These are phyloP conservation scores for Gyromitra esculenta DNA, from an alignment of 2,329 filamentous ascomycete species.

Conservation along the genomic window DNA sequence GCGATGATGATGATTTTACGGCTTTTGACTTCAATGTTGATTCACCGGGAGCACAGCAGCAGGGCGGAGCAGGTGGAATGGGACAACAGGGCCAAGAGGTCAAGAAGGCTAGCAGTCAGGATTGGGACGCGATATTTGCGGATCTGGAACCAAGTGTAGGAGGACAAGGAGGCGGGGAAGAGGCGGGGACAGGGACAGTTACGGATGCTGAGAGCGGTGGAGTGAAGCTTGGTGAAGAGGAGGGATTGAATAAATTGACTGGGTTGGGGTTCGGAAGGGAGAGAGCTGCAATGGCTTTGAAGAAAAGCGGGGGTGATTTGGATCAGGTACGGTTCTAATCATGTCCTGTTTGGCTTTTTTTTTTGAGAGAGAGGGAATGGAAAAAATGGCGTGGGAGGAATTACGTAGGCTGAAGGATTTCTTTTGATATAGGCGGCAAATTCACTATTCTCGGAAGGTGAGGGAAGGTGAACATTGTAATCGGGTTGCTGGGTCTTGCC, in stretches of 20 bases:
- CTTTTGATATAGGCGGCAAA: constrained; percentile 43
- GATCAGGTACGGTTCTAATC: constrained; percentile 48
- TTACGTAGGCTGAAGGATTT: constrained; percentile 21
- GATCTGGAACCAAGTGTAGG: constrained; percentile 25
- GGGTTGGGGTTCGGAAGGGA: constrained; percentile 55
- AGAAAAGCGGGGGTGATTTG: constrained; percentile 53
- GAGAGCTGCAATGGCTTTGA: constrained; percentile 54
- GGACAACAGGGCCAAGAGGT: constrained; percentile 57
- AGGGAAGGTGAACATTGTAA: constrained; percentile 24
- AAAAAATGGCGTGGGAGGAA: not conserved
- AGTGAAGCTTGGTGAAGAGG: constrained; percentile 27
- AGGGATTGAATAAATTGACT: constrained; percentile 53
- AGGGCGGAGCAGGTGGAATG: not conserved
- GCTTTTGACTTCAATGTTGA: constrained; percentile 65
- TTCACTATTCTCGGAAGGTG: constrained; percentile 41
- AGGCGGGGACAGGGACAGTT: constrained; percentile 14
- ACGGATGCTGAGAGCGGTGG: constrained; percentile 26
- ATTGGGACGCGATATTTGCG: constrained; percentile 96
- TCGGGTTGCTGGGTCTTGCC: not conserved
- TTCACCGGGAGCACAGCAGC: constrained; percentile 58
- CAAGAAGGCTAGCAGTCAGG: constrained; percentile 69
- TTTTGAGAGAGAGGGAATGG: not conserved
- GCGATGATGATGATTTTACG: constrained; percentile 63
- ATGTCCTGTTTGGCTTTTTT: not conserved
- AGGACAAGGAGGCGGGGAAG: constrained; percentile 39